Percentiles rank a stretch among this genome's conserved stretches.
Evolutionary conservation across 805 yeast genomes (phyloP).

Genomic region (Komagataella pseudopastoris): DNA sequence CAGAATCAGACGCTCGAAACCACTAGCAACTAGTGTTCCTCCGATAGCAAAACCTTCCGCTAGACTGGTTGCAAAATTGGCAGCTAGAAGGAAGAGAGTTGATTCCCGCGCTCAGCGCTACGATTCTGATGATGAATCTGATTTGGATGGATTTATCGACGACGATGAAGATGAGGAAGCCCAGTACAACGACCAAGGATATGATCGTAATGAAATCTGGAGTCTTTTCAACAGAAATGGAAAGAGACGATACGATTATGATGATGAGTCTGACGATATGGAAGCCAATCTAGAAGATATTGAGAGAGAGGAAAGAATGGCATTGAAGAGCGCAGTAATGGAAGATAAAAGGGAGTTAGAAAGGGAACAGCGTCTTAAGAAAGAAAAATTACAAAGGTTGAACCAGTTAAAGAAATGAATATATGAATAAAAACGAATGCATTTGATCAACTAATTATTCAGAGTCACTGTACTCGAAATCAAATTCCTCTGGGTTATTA

Average conservation of each 20-base stretch:
- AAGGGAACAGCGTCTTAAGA: conserved; percentile 24
- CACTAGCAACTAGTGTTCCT: conserved; percentile 1
- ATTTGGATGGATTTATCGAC: conserved; percentile 42
- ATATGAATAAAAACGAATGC: not conserved
- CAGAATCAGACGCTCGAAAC: not conserved
- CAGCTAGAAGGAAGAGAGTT: conserved; percentile 13
- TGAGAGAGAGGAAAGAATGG: conserved; percentile 64
- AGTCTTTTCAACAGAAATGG: conserved; percentile 61
- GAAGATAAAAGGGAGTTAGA: conserved; percentile 60
- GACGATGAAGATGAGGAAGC: conserved; percentile 35
- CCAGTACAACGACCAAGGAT: conserved; percentile 22
- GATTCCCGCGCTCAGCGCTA: conserved; percentile 1
- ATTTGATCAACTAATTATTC: conserved; percentile 5
- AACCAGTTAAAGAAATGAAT: not conserved
- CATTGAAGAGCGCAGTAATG: conserved; percentile 50
- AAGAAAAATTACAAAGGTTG: not conserved
- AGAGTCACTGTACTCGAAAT: conserved; percentile 28
- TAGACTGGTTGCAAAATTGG: conserved; percentile 32
- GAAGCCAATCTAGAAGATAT: conserved; percentile 91
- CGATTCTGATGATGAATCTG: conserved; percentile 27
- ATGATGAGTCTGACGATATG: conserved; percentile 61
- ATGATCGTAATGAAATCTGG: conserved; percentile 85
- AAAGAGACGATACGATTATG: conserved; percentile 30
- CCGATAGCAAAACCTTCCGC: conserved; percentile 44
- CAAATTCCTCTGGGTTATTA: conserved; percentile 20